phyloP scores from a whole-genome alignment of 352 stramenopile species.

The Achlya hypogyna region DNA sequence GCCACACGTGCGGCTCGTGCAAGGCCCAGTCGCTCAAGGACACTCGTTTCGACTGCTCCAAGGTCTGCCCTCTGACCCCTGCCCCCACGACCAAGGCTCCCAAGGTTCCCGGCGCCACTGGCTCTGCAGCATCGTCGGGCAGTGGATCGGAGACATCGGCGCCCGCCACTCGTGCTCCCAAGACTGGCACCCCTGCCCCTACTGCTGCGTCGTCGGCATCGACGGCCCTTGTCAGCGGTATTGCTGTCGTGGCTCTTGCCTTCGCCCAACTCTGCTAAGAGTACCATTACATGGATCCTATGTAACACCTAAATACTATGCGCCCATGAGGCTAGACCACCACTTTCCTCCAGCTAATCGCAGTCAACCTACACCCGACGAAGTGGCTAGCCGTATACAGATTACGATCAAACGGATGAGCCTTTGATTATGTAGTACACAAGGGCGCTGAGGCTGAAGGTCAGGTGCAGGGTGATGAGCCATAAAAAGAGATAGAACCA shows the following conservation, averaged over 20 bases:
- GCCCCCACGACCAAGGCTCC: neutral
- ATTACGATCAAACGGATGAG: neutral
- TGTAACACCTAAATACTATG: neutral
- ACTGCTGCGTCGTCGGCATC: neutral
- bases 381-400: no score
- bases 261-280: neutral
- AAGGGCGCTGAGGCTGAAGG: conserved; percentile 37
- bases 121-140: neutral
- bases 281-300: neutral
- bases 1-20: conserved; percentile 75
- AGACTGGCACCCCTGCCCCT: neutral
- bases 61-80: conserved; percentile 38
- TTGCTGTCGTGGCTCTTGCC: neutral
- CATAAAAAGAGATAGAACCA: conserved; percentile 78
- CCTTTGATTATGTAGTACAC: conserved; percentile 18
- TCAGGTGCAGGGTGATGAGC: conserved; percentile 54
- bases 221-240: neutral
- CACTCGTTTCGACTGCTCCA: conserved; percentile 67
- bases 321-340: no score
- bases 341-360: neutral
- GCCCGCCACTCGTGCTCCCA: neutral
- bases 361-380: neutral
- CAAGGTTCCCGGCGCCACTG: neutral
- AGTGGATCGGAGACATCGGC: neutral
- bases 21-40: conserved; percentile 57